Evolutionary conservation across 768 basidiomycete genomes (phyloP), one percentile per base, ranked within the genome.

Genomic region (Suillus discolor): DNA sequence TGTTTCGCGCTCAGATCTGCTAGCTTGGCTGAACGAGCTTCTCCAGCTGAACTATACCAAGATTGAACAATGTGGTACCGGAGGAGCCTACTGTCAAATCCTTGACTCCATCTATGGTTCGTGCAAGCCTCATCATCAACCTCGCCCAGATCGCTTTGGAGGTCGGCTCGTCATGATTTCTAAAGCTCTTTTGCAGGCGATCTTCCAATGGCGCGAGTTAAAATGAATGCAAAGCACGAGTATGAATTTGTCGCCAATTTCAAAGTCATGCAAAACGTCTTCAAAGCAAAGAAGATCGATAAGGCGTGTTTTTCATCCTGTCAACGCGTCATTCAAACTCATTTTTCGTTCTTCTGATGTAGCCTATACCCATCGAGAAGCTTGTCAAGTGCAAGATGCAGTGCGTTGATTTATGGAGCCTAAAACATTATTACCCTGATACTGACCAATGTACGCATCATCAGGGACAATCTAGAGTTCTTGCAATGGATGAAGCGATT

Each of bases 361-460:
- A 97, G 94, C 96, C 96, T 34, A 96, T 99, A 76, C 93, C 86
- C 8, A 91, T 99, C n/a, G 97, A 99, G 71, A 90, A 85, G 72
- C 88, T 99, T 44, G 88, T 93, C 57, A 96, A 96, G 80, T 99
- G 97, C 83, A 99, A 98, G 82, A 99, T 99, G 96, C 97, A 98
- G 91, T 93, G 80, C 76, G 92, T 89, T 45, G 36, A 61, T 57
- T 65, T 34, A 39, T 68, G 45, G 16, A 7, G 41, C 23, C 15
- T 54, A 57, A 57, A 53, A 69, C 69, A 28, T 16, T 45, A 54
- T 28, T 41, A 51, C 36, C 55, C 20, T 45, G 28, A 15, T 66
- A 66, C 67, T 78, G 64, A 72, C 64, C 20, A 31, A 20, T 23
- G 28, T 57, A 60, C 34, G 57, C 49, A 34, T 54, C 61, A 57